phyloP scores from a whole-genome alignment of 352 stramenopile genomes.

The Globisporangium middletonii region DNA sequence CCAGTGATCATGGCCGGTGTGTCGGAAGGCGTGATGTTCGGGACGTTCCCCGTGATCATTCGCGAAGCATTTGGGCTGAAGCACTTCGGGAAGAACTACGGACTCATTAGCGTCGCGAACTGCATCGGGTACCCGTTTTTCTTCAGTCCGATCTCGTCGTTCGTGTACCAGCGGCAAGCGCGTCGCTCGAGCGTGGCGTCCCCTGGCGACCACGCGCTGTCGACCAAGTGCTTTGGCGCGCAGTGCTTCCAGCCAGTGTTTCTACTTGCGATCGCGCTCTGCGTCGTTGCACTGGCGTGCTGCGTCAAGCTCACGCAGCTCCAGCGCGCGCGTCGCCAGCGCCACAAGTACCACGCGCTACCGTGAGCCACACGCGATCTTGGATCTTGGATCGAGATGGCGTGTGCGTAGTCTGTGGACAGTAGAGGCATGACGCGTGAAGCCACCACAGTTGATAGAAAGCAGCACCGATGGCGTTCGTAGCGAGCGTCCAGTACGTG shows the following conservation, averaged over 20 bases:
- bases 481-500: too few species aligned
- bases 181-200: not conserved
- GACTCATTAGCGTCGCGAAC: conserved; percentile 74
- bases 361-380: conserved; percentile 2
- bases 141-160: conserved; percentile 69
- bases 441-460: too few species aligned
- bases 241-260: conserved; percentile 68
- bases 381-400: not conserved
- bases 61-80: conserved; percentile 70
- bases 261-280: conserved; percentile 46
- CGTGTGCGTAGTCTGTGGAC: too few species aligned
- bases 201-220: conserved; percentile 11
- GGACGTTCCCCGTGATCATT: conserved; percentile 73
- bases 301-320: conserved; percentile 35
- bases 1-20: conserved; percentile 59
- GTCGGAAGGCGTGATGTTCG: conserved; percentile 77
- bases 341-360: conserved; percentile 13
- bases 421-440: too few species aligned
- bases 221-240: conserved; percentile 50
- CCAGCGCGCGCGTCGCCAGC: conserved; percentile 14
- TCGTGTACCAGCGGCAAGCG: conserved; percentile 46
- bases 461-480: too few species aligned
- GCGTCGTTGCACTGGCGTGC: conserved; percentile 43
- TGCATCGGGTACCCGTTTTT: conserved; percentile 77
- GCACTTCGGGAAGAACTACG: conserved; percentile 85